Evolutionary conservation across 2,329 filamentous ascomycete genomes (phyloP).

Genomic region (Seiridium cupressi): DNA sequence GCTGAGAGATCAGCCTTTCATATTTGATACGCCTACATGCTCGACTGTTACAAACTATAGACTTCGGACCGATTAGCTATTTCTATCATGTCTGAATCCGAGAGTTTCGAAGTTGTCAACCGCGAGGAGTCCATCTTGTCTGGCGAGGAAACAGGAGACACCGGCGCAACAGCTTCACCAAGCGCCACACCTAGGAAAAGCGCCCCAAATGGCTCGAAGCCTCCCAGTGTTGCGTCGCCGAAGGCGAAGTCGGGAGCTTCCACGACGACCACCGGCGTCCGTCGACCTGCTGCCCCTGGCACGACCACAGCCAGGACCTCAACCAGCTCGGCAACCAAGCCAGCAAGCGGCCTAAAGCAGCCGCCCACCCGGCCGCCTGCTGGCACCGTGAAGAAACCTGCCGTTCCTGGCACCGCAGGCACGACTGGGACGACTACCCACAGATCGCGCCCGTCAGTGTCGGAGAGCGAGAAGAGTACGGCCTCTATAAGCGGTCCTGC

Average conservation of each 20-base stretch:
- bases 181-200: slow-evolving; percentile 22
- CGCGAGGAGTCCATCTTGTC: slow-evolving; percentile 38
- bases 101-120: slow-evolving; percentile 43
- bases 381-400: slow-evolving; percentile 29
- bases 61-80: background rate
- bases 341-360: slow-evolving; percentile 42
- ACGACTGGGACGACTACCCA: slow-evolving; percentile 39
- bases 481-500: slow-evolving; percentile 35
- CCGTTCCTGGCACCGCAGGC: slow-evolving; percentile 28
- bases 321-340: slow-evolving; percentile 28
- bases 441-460: slow-evolving; percentile 46
- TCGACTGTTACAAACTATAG: background rate
- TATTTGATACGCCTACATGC: background rate
- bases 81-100: slow-evolving; percentile 44
- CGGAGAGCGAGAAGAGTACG: slow-evolving; percentile 49
- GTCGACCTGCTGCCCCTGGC: slow-evolving; percentile 31
- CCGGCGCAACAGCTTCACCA: slow-evolving; percentile 27
- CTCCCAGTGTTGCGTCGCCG: slow-evolving; percentile 17
- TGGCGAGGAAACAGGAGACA: slow-evolving; percentile 29
- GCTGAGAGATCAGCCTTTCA: background rate
- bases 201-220: slow-evolving; percentile 30
- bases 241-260: slow-evolving; percentile 12
- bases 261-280: slow-evolving; percentile 24
- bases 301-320: slow-evolving; percentile 24
- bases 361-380: slow-evolving; percentile 46